Conservation (phyloP, 2,329 filamentous ascomycete species). For the Dothistroma septosporum region DNA sequence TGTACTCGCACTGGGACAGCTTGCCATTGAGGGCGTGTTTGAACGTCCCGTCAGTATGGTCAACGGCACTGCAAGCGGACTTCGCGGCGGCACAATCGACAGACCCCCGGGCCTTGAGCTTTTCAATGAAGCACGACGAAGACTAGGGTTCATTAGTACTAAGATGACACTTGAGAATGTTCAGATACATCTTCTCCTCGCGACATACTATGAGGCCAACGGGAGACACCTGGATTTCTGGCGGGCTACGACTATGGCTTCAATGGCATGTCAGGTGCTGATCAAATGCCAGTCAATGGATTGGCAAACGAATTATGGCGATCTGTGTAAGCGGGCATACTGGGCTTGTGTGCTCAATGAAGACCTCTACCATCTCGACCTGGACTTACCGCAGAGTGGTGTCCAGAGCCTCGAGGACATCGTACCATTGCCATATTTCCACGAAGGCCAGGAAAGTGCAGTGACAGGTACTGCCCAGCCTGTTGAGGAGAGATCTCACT, state of each 20-base stretch:
- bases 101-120: slow-evolving; percentile 55
- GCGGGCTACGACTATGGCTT: slow-evolving; percentile 55
- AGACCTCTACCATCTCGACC: slow-evolving; percentile 55
- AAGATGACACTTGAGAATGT: slow-evolving; percentile 57
- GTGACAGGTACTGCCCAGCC: slow-evolving; percentile 17
- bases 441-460: slow-evolving; percentile 39
- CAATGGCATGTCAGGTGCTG: slow-evolving; percentile 54
- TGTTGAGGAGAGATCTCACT: slow-evolving; percentile 51
- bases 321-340: slow-evolving; percentile 53
- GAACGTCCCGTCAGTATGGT: slow-evolving; percentile 45
- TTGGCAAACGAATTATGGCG: slow-evolving; percentile 46
- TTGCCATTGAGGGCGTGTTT: slow-evolving; percentile 51
- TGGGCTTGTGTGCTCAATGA: slow-evolving; percentile 53
- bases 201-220: slow-evolving; percentile 33
- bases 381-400: slow-evolving; percentile 55
- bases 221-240: slow-evolving; percentile 53
- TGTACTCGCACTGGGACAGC: slow-evolving; percentile 57
- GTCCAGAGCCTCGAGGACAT: slow-evolving; percentile 51
- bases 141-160: slow-evolving; percentile 56
- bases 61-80: slow-evolving; percentile 48
- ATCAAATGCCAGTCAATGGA: slow-evolving; percentile 48
- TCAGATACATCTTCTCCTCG: slow-evolving; percentile 55
- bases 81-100: slow-evolving; percentile 49
- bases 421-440: slow-evolving; percentile 55
- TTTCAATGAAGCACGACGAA: slow-evolving; percentile 59